A percentile compares a stretch with the other conserved stretches of the same genome.
These are phyloP conservation scores for Lepidium sativum DNA, from an alignment of 345 rosid genomes.

Conservation along the genomic window DNA sequence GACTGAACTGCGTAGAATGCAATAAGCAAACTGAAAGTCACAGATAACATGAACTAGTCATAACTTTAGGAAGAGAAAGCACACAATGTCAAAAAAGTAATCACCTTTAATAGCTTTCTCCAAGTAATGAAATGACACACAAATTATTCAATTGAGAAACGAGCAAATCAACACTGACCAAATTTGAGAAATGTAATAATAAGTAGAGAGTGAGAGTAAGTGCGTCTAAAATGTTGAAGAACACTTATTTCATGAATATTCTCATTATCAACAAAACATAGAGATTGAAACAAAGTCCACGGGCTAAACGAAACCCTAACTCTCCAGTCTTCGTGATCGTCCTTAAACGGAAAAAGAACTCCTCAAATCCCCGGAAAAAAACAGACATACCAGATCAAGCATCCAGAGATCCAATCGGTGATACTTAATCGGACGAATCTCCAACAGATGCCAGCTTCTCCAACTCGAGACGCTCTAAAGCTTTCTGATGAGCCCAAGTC, in stretches of 20 bases:
- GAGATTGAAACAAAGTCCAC: not conserved
- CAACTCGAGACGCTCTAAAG: constrained; percentile 69
- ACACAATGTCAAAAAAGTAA: not conserved
- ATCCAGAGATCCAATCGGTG: not conserved
- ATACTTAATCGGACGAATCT: constrained; percentile 21
- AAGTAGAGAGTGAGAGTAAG: not conserved
- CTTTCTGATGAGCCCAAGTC: constrained; percentile 99
- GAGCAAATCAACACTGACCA: constrained; percentile 7
- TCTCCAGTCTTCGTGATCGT: constrained; percentile 26
- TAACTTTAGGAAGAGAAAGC: not conserved
- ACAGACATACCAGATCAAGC: constrained; percentile 18
- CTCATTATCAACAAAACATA: constrained; percentile 22
- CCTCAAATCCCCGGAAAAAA: constrained; percentile 2
- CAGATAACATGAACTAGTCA: not conserved
- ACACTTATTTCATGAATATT: constrained; percentile 22
- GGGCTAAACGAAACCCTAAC: constrained; percentile 2
- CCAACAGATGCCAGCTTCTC: constrained; percentile 43
- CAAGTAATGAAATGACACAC: not conserved
- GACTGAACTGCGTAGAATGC: not conserved
- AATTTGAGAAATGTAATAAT: not conserved
- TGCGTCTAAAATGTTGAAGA: constrained; percentile 4
- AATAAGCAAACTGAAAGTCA: not conserved
- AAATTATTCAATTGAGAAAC: not conserved
- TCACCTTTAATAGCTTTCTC: not conserved
- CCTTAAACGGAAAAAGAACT: not conserved